Evolutionary conservation across 768 basidiomycete species (phyloP), one percentile per base, ranked within the genome.

Genomic region (Lepiota brunneoincarnata): DNA sequence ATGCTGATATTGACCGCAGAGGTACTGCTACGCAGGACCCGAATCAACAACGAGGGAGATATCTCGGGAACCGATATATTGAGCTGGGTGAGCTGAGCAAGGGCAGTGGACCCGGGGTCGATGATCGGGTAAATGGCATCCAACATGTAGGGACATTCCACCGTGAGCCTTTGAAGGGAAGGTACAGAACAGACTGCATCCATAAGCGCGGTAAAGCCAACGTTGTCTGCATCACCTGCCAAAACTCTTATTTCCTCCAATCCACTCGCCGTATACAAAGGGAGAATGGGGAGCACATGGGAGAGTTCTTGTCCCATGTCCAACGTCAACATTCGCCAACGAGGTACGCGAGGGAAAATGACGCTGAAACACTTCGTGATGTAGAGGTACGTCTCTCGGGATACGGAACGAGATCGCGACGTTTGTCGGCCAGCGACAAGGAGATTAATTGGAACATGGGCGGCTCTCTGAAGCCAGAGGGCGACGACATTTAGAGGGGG

Each of bases 161-260:
- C 23, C 9, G 48, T 49, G 37, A 49, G 48, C 36, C 37, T 36
- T 21, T 17, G 37, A 39, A 49, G 48, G 23, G 37, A 49, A 39
- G 48, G 48, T 20, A n/a, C 37, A 26, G 37, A 26, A 21, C 26
- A 23, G 14, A 49, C 48, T 6, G 20, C 18, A n/a, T 49, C 48
- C 10, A 38, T 15, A 6, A 49, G 48, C 6, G 39, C 48, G 14
- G 37, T 38, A 6, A 49, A 17, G 24, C 48, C 48, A 2, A 49
- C 11, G 18, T 20, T 38, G 28, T 49, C 39, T 15, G 24, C 18
- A 11, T 21, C 18, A 7, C n/a, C 37, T 17, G 39, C 21, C 6
- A 39, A 4, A 17, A 49, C 23, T 23, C 39, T 49, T 21, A 49
- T 18, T 14, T 21, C 48, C 26, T 38, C 37, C 6, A 49, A 21